Evolutionary conservation across 2,329 filamentous ascomycete species (phyloP), one percentile per base, ranked within the genome.

Genomic region (Trichoderma cornu-damae): DNA sequence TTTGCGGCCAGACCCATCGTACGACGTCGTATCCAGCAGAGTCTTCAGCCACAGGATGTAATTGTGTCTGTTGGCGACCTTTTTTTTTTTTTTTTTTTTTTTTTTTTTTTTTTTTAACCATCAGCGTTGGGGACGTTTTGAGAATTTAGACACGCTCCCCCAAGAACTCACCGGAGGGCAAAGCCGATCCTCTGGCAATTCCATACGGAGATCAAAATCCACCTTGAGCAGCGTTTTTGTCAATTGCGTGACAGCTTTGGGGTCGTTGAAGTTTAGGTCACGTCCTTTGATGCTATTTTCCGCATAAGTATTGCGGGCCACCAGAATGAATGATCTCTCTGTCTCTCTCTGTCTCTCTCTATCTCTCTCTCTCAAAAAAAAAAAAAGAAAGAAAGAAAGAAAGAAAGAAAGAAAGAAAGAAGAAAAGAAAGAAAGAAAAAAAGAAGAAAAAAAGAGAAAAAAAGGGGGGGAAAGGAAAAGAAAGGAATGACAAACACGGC

Each of bases 11-110:
- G 69, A 67, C 2, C 69, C 66, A 2, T 79, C 72, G 62, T 83
- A 86, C 0, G 75, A 75, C 0, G 86, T 87, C 1, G 84, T 86
- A 66, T 96, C 90, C 6, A 97, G 69, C 0, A 99, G 80, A 3
- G 81, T 79, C 66, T 96, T 90, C 1, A 97, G 76, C 91, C 92
- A 97, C 7, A 92, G 75, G 18, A 97, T 83, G 69, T 99, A 99
- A 67, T 93, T 94, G 70, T 95, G 86, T 49, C 91, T 84, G 60
- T 82, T 83, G 0, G 80, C 79, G 1, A 83, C 77, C 80, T 81
- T 22, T 44, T 5, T 9, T 38, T 61, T 6, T n/a, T n/a, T n/a
- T n/a, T n/a, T n/a, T n/a, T n/a, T n/a, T n/a, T n/a, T n/a, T n/a
- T n/a, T n/a, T n/a, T n/a, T n/a, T n/a, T n/a, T n/a, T n/a, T n/a